Evolutionary conservation across 2,329 filamentous ascomycete genomes (phyloP), one percentile per base, ranked within the genome.

Genomic region (Aspergillus fijiensis): DNA sequence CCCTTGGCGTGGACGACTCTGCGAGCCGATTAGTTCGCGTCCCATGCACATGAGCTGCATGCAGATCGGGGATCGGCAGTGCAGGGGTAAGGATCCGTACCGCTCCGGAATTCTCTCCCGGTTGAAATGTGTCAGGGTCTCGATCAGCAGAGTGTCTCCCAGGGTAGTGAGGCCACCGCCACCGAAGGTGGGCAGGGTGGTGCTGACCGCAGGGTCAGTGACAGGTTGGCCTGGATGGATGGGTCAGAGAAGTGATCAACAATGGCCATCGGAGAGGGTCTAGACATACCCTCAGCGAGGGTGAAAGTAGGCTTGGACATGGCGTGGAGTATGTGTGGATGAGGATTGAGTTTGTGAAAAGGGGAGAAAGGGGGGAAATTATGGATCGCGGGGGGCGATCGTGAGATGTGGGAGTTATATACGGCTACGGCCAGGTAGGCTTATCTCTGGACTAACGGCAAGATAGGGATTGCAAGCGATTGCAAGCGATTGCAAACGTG

Each of bases 1-100:
- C 53, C 53, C 27, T 55, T 55, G 53, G 53, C 53, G 29, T 55
- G 53, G 25, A 55, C 53, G 21, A 55, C 53, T 55, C 53, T 55
- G 33, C 49, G 23, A 49, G 23, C 10, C 2, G 39, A 39, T 55
- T 29, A 55, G 52, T 21, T 29, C 27, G 7, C 31, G 25, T 14
- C 5, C n/a, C 14, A 19, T 39, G 50, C 33, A n/a, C 16, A 29
- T 19, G 12, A 47, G 23, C 52, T 39, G 52, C 25, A 16, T 35
- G 33, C 33, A 16, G 12, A 35, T 35, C 33, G 7, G 25, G 52
- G 27, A 23, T 29, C 27, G 42, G 14, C 25, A 25, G 42, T 10
- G 27, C 27, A 47, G 27, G 14, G 10, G 16, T 3, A 29, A 10
- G 27, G 27, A 29, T 29, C 27, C 42, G n/a, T 55, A 55, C 53